Evolutionary conservation across 306 rosid species (phyloP).

Genomic region (Malus fusca): DNA sequence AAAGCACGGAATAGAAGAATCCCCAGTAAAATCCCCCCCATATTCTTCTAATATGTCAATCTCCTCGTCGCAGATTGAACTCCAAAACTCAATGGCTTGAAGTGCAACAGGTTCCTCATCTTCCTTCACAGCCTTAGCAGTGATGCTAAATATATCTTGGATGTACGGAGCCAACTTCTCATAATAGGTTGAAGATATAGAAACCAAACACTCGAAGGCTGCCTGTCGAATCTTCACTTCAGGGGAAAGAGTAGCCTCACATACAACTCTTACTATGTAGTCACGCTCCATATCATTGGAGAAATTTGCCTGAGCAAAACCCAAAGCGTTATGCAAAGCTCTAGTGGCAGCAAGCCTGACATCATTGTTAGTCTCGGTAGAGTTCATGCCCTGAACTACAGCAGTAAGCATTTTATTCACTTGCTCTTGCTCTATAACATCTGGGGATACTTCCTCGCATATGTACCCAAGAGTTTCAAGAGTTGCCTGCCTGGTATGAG

Average conservation of each 20-base stretch:
- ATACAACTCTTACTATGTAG: constrained; percentile 81
- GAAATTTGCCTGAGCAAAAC: constrained; percentile 92
- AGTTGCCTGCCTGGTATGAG: constrained; percentile 74
- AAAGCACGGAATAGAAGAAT: constrained; percentile 78
- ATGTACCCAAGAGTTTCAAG: constrained; percentile 93
- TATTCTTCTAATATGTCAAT: constrained; percentile 83
- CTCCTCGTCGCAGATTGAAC: constrained; percentile 94
- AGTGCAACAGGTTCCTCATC: constrained; percentile 93
- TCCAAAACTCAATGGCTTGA: constrained; percentile 93
- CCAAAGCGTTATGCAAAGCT: constrained; percentile 73
- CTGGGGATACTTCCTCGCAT: constrained; percentile 85
- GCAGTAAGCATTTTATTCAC: constrained; percentile 81
- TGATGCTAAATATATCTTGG: constrained; percentile 67
- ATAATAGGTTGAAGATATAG: constrained; percentile 83
- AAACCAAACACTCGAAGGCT: constrained; percentile 82
- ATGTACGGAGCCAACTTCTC: constrained; percentile 77
- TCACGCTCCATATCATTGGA: constrained; percentile 89
- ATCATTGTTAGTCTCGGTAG: constrained; percentile 61
- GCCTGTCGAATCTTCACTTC: constrained; percentile 71
- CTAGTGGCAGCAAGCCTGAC: constrained; percentile 68
- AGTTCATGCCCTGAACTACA: constrained; percentile 84
- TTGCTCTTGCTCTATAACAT: constrained; percentile 61
- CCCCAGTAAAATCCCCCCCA: constrained; percentile 75
- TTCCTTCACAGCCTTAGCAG: constrained; percentile 88
- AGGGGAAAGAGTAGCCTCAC: constrained; percentile 81